Conservation (phyloP, 495 filamentous ascomycete species). For the Aspergillus taichungensis region DNA sequence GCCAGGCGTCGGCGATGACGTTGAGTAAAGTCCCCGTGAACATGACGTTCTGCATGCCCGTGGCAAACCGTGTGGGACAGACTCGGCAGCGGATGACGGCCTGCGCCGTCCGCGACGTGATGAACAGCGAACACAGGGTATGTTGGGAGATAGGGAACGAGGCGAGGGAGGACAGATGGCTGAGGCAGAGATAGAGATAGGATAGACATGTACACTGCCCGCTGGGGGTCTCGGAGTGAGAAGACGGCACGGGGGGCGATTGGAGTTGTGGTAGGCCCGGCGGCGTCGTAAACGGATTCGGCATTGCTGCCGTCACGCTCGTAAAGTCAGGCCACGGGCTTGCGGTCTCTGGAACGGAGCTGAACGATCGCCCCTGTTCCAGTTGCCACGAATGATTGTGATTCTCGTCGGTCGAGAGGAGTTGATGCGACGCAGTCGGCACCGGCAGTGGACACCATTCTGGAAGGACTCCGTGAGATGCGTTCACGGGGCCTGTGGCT, state of each 20-base stretch:
- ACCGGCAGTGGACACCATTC: constrained; percentile 13
- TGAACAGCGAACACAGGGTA: constrained; percentile 48
- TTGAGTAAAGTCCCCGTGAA: constrained; percentile 56
- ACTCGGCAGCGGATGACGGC: constrained; percentile 49
- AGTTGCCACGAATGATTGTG: constrained; percentile 23
- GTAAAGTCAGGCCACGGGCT: constrained; percentile 40
- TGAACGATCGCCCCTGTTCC: constrained; percentile 16
- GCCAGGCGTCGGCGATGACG: constrained; percentile 51
- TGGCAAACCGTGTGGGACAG: constrained; percentile 43
- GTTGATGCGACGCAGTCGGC: constrained; percentile 12
- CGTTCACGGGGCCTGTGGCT: constrained; percentile 6
- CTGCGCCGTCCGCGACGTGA: constrained; percentile 46
- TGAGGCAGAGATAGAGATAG: constrained; percentile 38
- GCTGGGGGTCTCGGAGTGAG: constrained; percentile 16
- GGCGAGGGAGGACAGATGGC: constrained; percentile 33
- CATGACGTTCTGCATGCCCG: constrained; percentile 55
- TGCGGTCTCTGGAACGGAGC: constrained; percentile 21
- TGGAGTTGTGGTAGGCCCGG: constrained; percentile 17
- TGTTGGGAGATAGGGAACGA: constrained; percentile 35
- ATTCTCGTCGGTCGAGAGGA: constrained; percentile 17
- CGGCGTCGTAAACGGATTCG: constrained; percentile 21
- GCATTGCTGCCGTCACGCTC: constrained; percentile 28
- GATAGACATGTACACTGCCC: constrained; percentile 36
- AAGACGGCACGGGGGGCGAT: constrained; percentile 21
- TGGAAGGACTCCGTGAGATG: constrained; percentile 19